phyloP scores from a whole-genome alignment of 441 rosid species.

The Erysimum cheiri region DNA sequence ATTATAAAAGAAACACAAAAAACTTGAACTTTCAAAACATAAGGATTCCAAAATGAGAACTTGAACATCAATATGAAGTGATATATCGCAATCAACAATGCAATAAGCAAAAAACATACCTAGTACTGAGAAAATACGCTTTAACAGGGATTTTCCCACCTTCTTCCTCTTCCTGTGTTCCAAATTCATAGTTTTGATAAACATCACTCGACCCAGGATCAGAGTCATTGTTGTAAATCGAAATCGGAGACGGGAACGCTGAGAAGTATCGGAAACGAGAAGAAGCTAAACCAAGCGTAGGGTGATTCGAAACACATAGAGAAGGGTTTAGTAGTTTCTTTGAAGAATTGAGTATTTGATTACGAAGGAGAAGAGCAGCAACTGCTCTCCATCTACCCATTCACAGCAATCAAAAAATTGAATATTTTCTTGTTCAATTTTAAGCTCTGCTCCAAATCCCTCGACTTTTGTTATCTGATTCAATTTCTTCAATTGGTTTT shows the following conservation, averaged over 20 bases:
- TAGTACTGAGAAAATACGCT: slow-evolving; percentile 84
- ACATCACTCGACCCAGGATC: slow-evolving; percentile 62
- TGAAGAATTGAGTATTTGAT: slow-evolving; percentile 38
- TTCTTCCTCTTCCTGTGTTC: slow-evolving; percentile 63
- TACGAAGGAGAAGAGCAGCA: slow-evolving; percentile 55
- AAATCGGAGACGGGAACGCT: slow-evolving; percentile 64
- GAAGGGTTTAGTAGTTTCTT: slow-evolving; percentile 34
- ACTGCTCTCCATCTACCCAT: slow-evolving; percentile 87
- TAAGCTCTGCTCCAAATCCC: not conserved
- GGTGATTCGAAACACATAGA: slow-evolving; percentile 27
- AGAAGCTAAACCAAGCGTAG: not conserved
- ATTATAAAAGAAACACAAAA: slow-evolving; percentile 32
- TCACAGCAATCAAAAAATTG: slow-evolving; percentile 47
- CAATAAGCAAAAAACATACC: slow-evolving; percentile 48
- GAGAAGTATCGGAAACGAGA: slow-evolving; percentile 54
- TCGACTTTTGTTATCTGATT: not conserved
- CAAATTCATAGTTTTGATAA: slow-evolving; percentile 44
- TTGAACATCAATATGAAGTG: not conserved
- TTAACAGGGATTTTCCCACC: slow-evolving; percentile 74
- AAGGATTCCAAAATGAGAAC: slow-evolving; percentile 12
- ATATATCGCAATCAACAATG: not conserved
- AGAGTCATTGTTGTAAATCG: slow-evolving; percentile 56
- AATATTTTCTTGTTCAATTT: not conserved
- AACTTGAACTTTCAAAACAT: slow-evolving; percentile 16
- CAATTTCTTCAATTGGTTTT: too few relatives aligned